Conservation (phyloP, 306 rosid species). For the Cucurbita moschata region DNA sequence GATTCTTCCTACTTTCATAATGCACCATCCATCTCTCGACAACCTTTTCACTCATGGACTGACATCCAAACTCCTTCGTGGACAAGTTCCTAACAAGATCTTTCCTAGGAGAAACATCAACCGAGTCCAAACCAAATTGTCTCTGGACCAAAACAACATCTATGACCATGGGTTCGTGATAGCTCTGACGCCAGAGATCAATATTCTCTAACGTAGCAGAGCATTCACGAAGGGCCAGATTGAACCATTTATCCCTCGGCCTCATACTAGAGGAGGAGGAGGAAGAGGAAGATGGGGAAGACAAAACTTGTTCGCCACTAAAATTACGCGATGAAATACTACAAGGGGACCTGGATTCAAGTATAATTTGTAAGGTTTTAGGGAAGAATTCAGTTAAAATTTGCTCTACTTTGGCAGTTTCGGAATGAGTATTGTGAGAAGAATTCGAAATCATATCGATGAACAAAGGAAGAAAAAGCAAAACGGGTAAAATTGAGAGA, state of each 20-base stretch:
- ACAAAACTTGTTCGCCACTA: constrained; percentile 32
- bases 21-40: constrained; percentile 79
- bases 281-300: constrained; percentile 59
- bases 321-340: constrained; percentile 45
- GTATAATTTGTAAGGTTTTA: constrained; percentile 64
- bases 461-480: neutral
- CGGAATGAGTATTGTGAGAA: constrained; percentile 53
- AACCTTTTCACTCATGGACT: constrained; percentile 44
- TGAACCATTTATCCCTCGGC: constrained; percentile 84
- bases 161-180: constrained; percentile 48
- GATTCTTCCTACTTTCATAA: constrained; percentile 44
- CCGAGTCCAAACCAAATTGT: constrained; percentile 26
- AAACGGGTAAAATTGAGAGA: neutral
- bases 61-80: constrained; percentile 30
- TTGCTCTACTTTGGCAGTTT: constrained; percentile 50
- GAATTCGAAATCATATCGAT: constrained; percentile 28
- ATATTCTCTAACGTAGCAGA: constrained; percentile 47
- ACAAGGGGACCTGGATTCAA: constrained; percentile 54
- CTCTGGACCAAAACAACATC: constrained; percentile 70
- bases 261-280: constrained; percentile 61
- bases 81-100: constrained; percentile 26
- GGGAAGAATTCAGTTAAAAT: constrained; percentile 66
- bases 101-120: constrained; percentile 23
- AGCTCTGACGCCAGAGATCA: constrained; percentile 57
- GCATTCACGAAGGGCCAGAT: constrained; percentile 61